Conservation (phyloP, 1,284 basidiomycete species). For the Sanghuangporus sanghuang region DNA sequence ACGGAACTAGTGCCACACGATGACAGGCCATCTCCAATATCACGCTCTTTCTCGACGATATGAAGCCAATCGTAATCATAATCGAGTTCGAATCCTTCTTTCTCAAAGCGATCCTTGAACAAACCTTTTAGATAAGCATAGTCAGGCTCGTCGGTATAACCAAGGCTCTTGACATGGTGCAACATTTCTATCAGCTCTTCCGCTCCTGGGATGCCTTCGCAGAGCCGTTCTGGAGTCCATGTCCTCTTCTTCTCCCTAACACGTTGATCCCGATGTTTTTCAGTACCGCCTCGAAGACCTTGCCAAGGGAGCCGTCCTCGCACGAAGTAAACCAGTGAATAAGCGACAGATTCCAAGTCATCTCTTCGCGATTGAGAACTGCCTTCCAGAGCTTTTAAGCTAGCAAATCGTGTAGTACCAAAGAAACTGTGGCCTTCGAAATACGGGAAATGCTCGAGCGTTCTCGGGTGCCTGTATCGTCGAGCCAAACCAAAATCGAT, state of each 20-base stretch:
- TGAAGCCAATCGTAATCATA: constrained; percentile 14
- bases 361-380: constrained; percentile 86
- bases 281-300: constrained; percentile 12
- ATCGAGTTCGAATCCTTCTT: constrained; percentile 4
- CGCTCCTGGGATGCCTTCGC: constrained; percentile 17
- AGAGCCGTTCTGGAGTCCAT: constrained; percentile 14
- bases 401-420: constrained; percentile 91
- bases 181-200: constrained; percentile 17
- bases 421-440: constrained; percentile 70
- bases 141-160: constrained; percentile 18
- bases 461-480: constrained; percentile 86
- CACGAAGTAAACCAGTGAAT: constrained; percentile 91
- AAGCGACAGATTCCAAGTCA: constrained; percentile 88
- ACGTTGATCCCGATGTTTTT: constrained; percentile 12
- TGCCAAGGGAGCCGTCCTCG: constrained; percentile 87
- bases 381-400: constrained; percentile 91
- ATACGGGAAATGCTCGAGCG: constrained; percentile 68
- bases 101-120: constrained; percentile 2
- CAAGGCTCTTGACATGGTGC: constrained; percentile 13
- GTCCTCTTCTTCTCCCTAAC: constrained; percentile 12
- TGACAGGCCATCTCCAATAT: background rate
- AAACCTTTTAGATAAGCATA: constrained; percentile 17
- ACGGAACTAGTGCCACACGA: background rate
- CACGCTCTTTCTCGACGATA: background rate
- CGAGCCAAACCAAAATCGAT: constrained; percentile 98